These are phyloP conservation scores for Termitomyces sp. DNA, from an alignment of 768 basidiomycete genomes.

Conservation along the genomic window DNA sequence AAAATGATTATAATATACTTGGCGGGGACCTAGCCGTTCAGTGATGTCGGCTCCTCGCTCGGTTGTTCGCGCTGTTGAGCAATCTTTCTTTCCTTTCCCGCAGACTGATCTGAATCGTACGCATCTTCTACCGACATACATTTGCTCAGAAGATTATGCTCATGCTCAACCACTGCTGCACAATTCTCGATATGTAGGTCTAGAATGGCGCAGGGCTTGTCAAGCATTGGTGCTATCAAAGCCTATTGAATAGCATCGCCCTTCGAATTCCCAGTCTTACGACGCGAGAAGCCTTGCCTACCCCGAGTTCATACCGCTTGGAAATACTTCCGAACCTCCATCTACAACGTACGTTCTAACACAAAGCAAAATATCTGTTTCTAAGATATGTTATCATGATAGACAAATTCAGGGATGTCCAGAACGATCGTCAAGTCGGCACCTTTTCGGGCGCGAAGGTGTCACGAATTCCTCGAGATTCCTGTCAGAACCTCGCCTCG, in stretches of 20 bases:
- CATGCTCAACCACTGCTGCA: not conserved
- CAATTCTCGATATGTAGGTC: too few relatives aligned
- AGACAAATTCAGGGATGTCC: not conserved
- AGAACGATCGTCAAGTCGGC: not conserved
- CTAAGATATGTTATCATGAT: not conserved
- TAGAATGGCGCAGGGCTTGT: not conserved
- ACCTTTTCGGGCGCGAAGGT: not conserved
- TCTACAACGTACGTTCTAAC: not conserved
- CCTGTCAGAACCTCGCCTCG: not conserved
- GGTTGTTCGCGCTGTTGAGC: not conserved
- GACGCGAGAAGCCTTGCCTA: not conserved
- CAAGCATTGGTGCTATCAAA: not conserved
- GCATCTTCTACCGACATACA: not conserved
- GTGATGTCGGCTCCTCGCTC: not conserved
- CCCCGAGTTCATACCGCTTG: not conserved
- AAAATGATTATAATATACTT: not conserved
- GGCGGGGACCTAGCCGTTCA: not conserved
- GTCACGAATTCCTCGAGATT: not conserved
- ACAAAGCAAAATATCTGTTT: not conserved
- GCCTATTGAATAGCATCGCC: not conserved
- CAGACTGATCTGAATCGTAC: not conserved
- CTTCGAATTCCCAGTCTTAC: not conserved
- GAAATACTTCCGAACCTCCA: not conserved
- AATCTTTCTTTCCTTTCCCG: not conserved
- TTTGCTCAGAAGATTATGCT: not conserved